These are phyloP conservation scores for Cryptosporidium bovis DNA, from an alignment of 169 alveolate species.

Conservation along the genomic window DNA sequence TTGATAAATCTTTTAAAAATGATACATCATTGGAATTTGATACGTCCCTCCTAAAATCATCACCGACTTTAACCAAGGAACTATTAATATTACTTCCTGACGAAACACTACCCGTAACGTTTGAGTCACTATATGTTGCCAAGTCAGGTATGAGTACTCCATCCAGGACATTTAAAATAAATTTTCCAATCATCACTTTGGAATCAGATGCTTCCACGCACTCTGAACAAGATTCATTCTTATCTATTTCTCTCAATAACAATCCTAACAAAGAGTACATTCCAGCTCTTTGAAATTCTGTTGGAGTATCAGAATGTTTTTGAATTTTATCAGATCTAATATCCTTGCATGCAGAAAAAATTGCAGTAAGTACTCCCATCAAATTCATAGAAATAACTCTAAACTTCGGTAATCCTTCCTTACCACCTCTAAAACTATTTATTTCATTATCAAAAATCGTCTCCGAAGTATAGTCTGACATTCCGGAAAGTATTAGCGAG, in stretches of 20 bases:
- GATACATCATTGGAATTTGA: constrained; percentile 24
- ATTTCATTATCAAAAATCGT: background rate
- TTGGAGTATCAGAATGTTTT: constrained; percentile 61
- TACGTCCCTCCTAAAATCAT: constrained; percentile 12
- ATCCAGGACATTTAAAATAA: constrained; percentile 46
- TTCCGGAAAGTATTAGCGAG: constrained; percentile 54
- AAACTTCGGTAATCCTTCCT: background rate
- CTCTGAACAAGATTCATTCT: background rate
- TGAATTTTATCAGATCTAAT: constrained; percentile 51
- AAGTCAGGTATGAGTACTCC: constrained; percentile 58
- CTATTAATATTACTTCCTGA: background rate
- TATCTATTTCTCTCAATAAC: constrained; percentile 37
- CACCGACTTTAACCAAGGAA: background rate
- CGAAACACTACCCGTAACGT: no score
- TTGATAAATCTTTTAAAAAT: constrained; percentile 15
- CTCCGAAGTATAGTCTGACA: constrained; percentile 15
- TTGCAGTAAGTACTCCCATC: constrained; percentile 7
- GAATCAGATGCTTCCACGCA: background rate
- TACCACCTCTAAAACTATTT: background rate
- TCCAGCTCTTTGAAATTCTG: constrained; percentile 73
- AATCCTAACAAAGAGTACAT: constrained; percentile 67
- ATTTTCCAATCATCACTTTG: constrained; percentile 1
- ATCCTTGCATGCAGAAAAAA: constrained; percentile 69
- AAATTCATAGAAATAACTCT: background rate
- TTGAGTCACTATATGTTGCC: constrained; percentile 25